phyloP scores from a whole-genome alignment of 495 filamentous ascomycete genomes.

The Aspergillus wentii region DNA sequence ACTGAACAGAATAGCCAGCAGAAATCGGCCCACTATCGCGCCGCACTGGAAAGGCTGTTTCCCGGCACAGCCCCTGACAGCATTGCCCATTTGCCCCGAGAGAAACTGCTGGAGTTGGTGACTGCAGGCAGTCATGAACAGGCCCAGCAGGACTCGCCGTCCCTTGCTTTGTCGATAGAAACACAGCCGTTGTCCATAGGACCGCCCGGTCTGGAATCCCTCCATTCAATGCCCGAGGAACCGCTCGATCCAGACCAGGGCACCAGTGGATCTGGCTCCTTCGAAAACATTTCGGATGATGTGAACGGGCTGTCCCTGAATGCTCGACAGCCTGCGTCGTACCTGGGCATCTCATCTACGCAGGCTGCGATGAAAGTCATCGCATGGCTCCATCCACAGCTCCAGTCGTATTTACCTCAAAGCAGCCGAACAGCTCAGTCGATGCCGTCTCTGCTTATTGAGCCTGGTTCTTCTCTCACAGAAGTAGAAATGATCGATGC shows the following conservation, averaged over 20 bases:
- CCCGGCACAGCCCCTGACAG: slow-evolving; percentile 12
- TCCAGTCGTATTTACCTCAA: too few relatives aligned
- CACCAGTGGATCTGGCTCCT: too few relatives aligned
- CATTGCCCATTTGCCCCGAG: slow-evolving; percentile 12
- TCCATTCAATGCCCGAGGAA: slow-evolving; percentile 16
- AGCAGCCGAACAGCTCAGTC: slow-evolving; percentile 43
- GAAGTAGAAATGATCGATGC: slow-evolving; percentile 52
- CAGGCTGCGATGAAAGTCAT: slow-evolving; percentile 42
- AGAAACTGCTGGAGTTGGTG: slow-evolving; percentile 13
- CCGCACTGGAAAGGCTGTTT: slow-evolving; percentile 12
- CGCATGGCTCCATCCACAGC: slow-evolving; percentile 34
- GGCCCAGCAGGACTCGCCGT: slow-evolving; percentile 7
- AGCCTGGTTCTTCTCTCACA: slow-evolving; percentile 1
- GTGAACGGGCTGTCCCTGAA: slow-evolving; percentile 64
- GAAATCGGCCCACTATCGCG: too few relatives aligned
- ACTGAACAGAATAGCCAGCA: too few relatives aligned
- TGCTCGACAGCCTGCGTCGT: slow-evolving; percentile 48
- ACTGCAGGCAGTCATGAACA: slow-evolving; percentile 7
- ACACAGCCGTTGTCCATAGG: too few relatives aligned
- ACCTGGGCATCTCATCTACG: slow-evolving; percentile 63
- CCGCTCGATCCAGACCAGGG: slow-evolving; percentile 4
- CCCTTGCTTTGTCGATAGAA: slow-evolving; percentile 9
- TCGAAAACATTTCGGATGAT: slow-evolving; percentile 63
- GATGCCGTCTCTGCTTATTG: slow-evolving; percentile 19
- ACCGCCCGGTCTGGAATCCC: too few relatives aligned